phyloP scores from a whole-genome alignment of 805 yeast genomes.

The Yarrowia sp. region DNA sequence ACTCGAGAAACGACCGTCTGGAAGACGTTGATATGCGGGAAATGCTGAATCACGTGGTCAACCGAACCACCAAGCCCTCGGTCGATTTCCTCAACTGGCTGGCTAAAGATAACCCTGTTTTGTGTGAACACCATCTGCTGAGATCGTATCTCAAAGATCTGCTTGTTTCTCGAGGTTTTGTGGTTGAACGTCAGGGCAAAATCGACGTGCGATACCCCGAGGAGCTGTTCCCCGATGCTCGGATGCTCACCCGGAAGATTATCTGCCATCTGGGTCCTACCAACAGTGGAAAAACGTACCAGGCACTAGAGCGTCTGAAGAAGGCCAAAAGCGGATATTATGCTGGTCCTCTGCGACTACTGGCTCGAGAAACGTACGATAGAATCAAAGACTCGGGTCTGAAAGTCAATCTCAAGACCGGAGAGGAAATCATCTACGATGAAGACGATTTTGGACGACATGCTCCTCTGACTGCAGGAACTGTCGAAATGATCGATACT shows the following conservation, averaged over 20 bases:
- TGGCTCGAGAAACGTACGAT: conserved; percentile 92
- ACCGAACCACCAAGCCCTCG: conserved; percentile 16
- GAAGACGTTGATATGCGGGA: neutral
- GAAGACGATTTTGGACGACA: conserved; percentile 68
- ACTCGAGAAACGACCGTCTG: neutral
- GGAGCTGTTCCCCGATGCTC: conserved; percentile 85
- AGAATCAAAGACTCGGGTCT: conserved; percentile 70
- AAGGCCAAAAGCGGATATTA: conserved; percentile 77
- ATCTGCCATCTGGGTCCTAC: conserved; percentile 98
- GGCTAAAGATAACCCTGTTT: neutral
- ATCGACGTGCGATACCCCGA: conserved; percentile 64
- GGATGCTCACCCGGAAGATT: conserved; percentile 77
- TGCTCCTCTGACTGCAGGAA: conserved; percentile 84
- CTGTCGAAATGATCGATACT: conserved; percentile 90
- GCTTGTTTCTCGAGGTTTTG: conserved; percentile 49
- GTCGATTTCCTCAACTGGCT: conserved; percentile 22
- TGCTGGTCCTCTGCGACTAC: conserved; percentile 91
- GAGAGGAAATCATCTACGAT: conserved; percentile 88
- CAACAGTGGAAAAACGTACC: conserved; percentile 91
- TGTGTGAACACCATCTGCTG: conserved; percentile 19
- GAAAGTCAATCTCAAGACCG: conserved; percentile 85
- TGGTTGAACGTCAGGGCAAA: conserved; percentile 58
- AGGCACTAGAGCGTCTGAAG: conserved; percentile 74
- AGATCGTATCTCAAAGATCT: conserved; percentile 21
- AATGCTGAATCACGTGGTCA: conserved; percentile 9